Base-by-base conservation (phyloP, 2,329 filamentous ascomycete species). In the Fusarium pseudonygamai region DNA sequence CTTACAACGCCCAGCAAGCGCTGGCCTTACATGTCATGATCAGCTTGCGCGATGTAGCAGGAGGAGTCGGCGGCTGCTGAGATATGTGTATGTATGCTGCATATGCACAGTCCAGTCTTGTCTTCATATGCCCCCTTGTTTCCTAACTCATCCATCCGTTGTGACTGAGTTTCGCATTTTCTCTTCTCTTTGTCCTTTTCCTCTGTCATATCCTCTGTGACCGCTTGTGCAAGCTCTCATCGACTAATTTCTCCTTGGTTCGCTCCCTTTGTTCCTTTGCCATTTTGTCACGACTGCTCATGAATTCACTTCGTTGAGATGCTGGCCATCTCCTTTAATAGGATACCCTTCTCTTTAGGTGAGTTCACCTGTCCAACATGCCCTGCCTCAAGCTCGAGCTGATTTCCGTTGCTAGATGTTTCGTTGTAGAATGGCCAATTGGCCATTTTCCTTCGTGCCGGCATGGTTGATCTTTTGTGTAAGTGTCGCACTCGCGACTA, bases 401-500 rank as follows among this genome's bases (percentile, higher is more conserved):
- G 28, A 71, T 26, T 56, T 45, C 18, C 7, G n/a, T 39, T 15
- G 32, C 49, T 64, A 85, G 84, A 86, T 84, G 82, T 81, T 79
- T 78, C 77, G 78, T 75, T 76, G 78, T 82, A 86, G 81, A 79
- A 86, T 86, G 85, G 83, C 83, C 78, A 75, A 69, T 67, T 79
- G 78, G 81, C 80, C 82, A 66, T 72, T 69, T 64, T 61, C 64
- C 58, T 73, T 76, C 67, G 59, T 73, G 67, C 75, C 82, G 64
- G 64, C 80, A 75, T 81, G 79, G 76, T 77, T 82, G 69, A 76
- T 81, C 34, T 74, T 78, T 46, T 71, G 74, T 72, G 66, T 74
- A 53, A 74, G 75, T 43, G 75, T 77, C 46, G 77, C 78, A 39
- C 55, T 76, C 60, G 76, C 78, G 45, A 76, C 78, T 65, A 78